Evolutionary conservation across 345 rosid genomes (phyloP), one percentile per base, ranked within the genome.

Genomic region (Moricandia arvensis): DNA sequence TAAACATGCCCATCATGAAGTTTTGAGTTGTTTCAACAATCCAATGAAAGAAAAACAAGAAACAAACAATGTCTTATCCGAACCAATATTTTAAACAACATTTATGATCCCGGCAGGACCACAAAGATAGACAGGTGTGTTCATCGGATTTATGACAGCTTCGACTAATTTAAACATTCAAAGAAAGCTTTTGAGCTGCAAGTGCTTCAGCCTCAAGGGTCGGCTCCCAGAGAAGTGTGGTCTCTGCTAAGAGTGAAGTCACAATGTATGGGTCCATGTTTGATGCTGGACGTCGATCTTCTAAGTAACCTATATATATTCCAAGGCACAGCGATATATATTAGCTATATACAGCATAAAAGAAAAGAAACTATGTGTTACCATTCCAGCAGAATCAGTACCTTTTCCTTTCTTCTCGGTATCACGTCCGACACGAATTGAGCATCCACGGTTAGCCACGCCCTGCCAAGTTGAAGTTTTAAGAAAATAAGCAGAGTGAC

Each of bases 381-480:
- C 17, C 3, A 49, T 6, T 35, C 11, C 53, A 45, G 53, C 2
- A 0, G 58, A 38, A 68, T 16, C 6, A 59, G 3, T 49, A 94
- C 97, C 97, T 91, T 95, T 95, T 75, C 97, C 93, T 51, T 84
- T 61, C 83, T 86, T 80, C 86, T 95, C 99, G 12, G 99, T 95
- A 37, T 89, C 99, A 77, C 97, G 97, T 4, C 99, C 99, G 82
- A 95, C 97, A 26, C 99, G 89, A 74, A 95, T 87, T 2, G 97
- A 95, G 83, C 96, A 89, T 75, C 99, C 99, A 74, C 97, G 97
- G 81, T 92, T 95, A 57, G 99, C 99, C 73, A 92, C 93, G 0
- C 99, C 97, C 97, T 95, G 78, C 58, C 66, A 83, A 62, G 31
- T 72, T 13, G 0, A 55, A 49, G 75, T 58, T 24, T 12, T 30